Percentiles rank a stretch among this genome's conserved stretches.
These are phyloP conservation scores for Rhodotorula glutinis DNA, from an alignment of 1,284 basidiomycete genomes.

Conservation along the genomic window DNA sequence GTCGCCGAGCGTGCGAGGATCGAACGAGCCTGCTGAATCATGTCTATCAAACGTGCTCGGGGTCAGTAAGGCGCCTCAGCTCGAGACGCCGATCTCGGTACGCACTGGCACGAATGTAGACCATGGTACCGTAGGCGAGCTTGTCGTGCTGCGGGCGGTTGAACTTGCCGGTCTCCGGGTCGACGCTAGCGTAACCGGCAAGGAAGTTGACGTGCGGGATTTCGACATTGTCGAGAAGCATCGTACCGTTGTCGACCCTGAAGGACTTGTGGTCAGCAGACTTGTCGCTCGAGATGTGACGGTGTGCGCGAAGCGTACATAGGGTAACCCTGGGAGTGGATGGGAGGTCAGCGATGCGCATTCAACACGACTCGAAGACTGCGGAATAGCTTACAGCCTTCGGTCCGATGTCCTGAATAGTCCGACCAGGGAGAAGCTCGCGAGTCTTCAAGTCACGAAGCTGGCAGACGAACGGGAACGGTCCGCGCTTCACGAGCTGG, in stretches of 20 bases:
- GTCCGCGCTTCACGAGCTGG: slow-evolving; percentile 42
- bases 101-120: slow-evolving; percentile 1
- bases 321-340: slow-evolving; percentile 42
- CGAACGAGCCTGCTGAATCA: slow-evolving; percentile 47
- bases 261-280: neutral
- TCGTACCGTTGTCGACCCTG: slow-evolving; percentile 15
- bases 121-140: slow-evolving; percentile 45
- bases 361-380: neutral
- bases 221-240: slow-evolving; percentile 63
- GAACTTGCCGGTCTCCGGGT: slow-evolving; percentile 43
- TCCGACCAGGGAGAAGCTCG: slow-evolving; percentile 48
- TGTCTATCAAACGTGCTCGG: slow-evolving; percentile 26
- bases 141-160: slow-evolving; percentile 41
- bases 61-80: neutral
- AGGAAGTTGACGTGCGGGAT: slow-evolving; percentile 50
- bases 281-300: neutral
- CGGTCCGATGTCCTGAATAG: slow-evolving; percentile 48
- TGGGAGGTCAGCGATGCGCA: neutral
- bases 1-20: slow-evolving; percentile 49
- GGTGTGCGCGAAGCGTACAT: slow-evolving; percentile 19
- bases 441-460: slow-evolving; percentile 49
- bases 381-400: slow-evolving; percentile 35
- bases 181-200: slow-evolving; percentile 47
- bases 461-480: slow-evolving; percentile 49
- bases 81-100: neutral